These are phyloP conservation scores for Geotrichum histeridarum DNA, from an alignment of 1,139 yeast genomes.

Conservation along the genomic window DNA sequence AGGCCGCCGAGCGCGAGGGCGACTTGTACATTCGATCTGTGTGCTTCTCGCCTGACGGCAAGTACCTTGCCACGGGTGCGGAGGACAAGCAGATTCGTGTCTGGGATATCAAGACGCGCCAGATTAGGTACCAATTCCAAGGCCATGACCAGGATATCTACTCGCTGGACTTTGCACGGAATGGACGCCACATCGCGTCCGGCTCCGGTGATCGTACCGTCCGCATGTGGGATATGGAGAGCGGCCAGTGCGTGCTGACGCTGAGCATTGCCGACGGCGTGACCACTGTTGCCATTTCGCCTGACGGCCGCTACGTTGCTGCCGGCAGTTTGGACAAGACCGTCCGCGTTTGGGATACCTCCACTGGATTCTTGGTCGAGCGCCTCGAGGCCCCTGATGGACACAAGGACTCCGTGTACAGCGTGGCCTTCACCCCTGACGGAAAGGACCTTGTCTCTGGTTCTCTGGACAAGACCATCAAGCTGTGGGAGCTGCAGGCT, in stretches of 20 bases:
- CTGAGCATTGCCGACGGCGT: constrained; percentile 91
- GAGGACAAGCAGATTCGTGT: constrained; percentile 95
- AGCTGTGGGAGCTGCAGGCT: constrained; percentile 81
- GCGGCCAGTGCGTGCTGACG: constrained; percentile 69
- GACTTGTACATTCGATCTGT: constrained; percentile 93
- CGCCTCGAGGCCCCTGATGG: constrained; percentile 92
- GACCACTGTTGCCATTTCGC: constrained; percentile 66
- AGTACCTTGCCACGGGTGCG: constrained; percentile 93
- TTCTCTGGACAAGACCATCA: constrained; percentile 91
- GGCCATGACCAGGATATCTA: constrained; percentile 98
- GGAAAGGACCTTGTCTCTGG: constrained; percentile 94
- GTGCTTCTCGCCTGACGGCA: constrained; percentile 95
- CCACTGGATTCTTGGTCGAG: constrained; percentile 81
- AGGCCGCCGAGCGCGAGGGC: constrained; percentile 50
- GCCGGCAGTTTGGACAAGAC: constrained; percentile 96
- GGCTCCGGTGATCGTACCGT: constrained; percentile 98
- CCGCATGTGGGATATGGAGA: constrained; percentile 91
- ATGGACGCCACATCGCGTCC: constrained; percentile 88
- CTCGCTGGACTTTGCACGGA: constrained; percentile 91
- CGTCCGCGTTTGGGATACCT: constrained; percentile 95
- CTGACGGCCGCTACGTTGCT: constrained; percentile 90
- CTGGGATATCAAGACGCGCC: constrained; percentile 88
- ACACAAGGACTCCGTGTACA: constrained; percentile 93
- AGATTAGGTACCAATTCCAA: constrained; percentile 78
- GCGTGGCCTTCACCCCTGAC: constrained; percentile 88